Base-by-base conservation (phyloP, 2,329 filamentous ascomycete species). In the Verruconis gallopava region DNA sequence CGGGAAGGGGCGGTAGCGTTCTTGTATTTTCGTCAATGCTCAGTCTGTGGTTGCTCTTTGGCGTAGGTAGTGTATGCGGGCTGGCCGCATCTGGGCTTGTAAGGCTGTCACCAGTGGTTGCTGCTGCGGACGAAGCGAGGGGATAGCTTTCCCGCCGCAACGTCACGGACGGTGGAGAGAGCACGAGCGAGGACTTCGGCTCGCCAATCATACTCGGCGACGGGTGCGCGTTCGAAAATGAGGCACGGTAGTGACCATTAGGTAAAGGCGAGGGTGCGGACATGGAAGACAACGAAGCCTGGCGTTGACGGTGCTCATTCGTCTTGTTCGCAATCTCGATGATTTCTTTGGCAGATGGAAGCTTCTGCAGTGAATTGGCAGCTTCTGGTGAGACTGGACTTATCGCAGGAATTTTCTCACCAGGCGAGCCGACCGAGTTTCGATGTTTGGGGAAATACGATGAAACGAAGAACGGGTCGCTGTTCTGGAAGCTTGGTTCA, bases 1-100 rank as follows among this genome's bases (percentile, higher is more conserved):
- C 21, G 5, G 40, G 40, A 15, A 52, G 47, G 3, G 56, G 58
- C 18, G 52, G 55, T 13, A 57, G 58, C 4, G 60, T 44, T 13
- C 54, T 55, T 37, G 57, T 50, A 5, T 52, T 54, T 13, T 50
- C 43, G 5, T 59, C 39, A 6, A 55, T 49, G 34, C 51, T 50
- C 28, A 56, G 56, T 21, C 56, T 52, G 44, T 45, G 41, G 18
- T 40, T 18, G 13, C 59, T 56, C 9, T 56, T 51, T 1, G 55
- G 53, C 0, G 55, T 55, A 11, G 50, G 46, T 15, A 56, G 50
- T 14, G 55, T 47, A 3, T 50, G 52, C 14, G 56, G 53, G 45
- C 54, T 59, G 13, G 53, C 47, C 18, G 54, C 59, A 48, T 65
- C 50, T 35, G 62, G 51, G 47, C 55, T 53, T 45, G 60, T 46